Base-by-base conservation (phyloP, 2,329 filamentous ascomycete genomes). In the Venturia aucupariae region DNA sequence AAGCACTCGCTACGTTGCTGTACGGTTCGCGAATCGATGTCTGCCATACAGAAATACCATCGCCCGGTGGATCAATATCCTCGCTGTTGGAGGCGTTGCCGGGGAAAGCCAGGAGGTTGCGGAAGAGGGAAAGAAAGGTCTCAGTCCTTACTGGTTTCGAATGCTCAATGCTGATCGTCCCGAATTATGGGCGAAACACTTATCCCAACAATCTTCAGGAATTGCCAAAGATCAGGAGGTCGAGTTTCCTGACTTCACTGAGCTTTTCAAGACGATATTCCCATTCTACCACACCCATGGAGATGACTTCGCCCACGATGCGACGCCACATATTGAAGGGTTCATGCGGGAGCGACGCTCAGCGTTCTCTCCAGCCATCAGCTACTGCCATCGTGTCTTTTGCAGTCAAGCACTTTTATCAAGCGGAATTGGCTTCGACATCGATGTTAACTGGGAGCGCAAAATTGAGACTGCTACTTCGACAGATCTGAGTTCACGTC, bases 1-100 rank as follows among this genome's bases (percentile, higher is more conserved):
- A 68, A 92, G 89, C 70, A 89, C 89, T 41, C 86, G 90, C 8
- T 94, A 92, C 75, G 88, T 90, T 24, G 88, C 88, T 30, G 87
- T 94, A 8, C 90, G 94, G 65, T 97, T 93, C 81, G 90, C 91
- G 13, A 97, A 97, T 72, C 84, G 90, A 61, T 96, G 91, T 70
- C 79, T 99, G 5, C 84, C 88, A 0, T 97, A 91, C 69, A 82
- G 82, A 24, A 91, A 96, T 70, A 81, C 90, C 11, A 80, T 88
- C 44, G 94, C 86, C 32, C 85, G 94, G 60, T 97, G 91, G 90
- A 89, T 97, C 59, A 86, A 97, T 73, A 84, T 97, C 19, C 81
- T 97, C 61, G 93, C 92, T 8, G 79, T 94, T 10, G 86, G 84
- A 19, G 86, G 86, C 15, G 81, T 82, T 3, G 75, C 78, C 2